Conservation (phyloP, 805 yeast genomes). For the Scheffersomyces spartinae region DNA sequence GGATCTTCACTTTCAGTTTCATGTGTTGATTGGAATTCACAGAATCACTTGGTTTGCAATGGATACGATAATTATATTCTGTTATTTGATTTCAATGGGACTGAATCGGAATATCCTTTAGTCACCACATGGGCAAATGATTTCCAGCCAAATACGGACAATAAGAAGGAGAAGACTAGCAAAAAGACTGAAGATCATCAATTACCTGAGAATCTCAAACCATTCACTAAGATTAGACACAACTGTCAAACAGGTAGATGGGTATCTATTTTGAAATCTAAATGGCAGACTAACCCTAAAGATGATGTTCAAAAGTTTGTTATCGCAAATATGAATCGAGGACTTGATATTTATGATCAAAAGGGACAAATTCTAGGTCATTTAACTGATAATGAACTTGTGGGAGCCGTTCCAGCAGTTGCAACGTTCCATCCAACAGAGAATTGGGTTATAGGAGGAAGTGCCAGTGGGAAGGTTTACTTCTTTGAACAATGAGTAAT, state of each 20-base stretch:
- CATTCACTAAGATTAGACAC: constrained; percentile 58
- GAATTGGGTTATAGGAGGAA: constrained; percentile 90
- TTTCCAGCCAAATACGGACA: constrained; percentile 7
- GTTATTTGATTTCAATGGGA: constrained; percentile 46
- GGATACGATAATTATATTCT: constrained; percentile 85
- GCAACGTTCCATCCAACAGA: constrained; percentile 70
- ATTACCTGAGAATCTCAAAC: constrained; percentile 40
- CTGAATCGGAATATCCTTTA: constrained; percentile 9
- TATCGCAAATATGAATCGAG: constrained; percentile 88
- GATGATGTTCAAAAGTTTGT: constrained; percentile 76
- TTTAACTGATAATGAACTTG: constrained; percentile 37
- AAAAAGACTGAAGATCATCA: constrained; percentile 6
- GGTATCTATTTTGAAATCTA: constrained; percentile 85
- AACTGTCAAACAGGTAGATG: constrained; percentile 96
- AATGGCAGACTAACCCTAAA: constrained; percentile 67
- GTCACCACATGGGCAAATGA: constrained; percentile 15
- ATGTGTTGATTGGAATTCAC: constrained; percentile 70
- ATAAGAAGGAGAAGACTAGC: constrained; percentile 5
- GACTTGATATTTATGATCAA: constrained; percentile 70
- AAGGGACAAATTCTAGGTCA: constrained; percentile 74
- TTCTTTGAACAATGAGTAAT: constrained; percentile 39
- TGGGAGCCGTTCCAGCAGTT: constrained; percentile 93
- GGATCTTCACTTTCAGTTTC: constrained; percentile 72
- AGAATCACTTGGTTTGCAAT: constrained; percentile 69
- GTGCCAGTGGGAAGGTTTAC: constrained; percentile 84